phyloP scores from a whole-genome alignment of 2,329 filamentous ascomycete species.

The Diplodia scrobiculata region DNA sequence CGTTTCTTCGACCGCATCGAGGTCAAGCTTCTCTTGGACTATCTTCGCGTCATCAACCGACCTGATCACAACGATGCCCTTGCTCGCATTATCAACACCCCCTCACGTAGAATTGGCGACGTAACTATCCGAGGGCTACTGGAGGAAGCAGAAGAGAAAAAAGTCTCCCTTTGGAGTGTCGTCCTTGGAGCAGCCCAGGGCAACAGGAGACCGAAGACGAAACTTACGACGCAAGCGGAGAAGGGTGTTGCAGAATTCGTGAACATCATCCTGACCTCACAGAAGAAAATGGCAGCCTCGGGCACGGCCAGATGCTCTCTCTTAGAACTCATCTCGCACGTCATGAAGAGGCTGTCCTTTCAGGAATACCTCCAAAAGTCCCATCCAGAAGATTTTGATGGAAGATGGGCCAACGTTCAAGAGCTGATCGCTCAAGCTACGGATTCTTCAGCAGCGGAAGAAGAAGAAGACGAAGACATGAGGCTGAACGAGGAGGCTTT shows the following conservation, averaged over 20 bases:
- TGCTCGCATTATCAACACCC: conserved; percentile 79
- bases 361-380: conserved; percentile 71
- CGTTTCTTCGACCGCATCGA: conserved; percentile 92
- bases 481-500: conserved; percentile 54
- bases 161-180: conserved; percentile 74
- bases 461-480: conserved; percentile 46
- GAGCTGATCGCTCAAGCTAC: conserved; percentile 80
- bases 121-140: conserved; percentile 72
- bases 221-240: conserved; percentile 58
- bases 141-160: conserved; percentile 71
- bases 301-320: conserved; percentile 46
- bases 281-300: conserved; percentile 55
- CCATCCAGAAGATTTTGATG: conserved; percentile 73
- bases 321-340: conserved; percentile 56
- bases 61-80: conserved; percentile 86
- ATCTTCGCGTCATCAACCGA: conserved; percentile 80
- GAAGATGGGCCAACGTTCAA: conserved; percentile 83
- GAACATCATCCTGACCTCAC: conserved; percentile 60
- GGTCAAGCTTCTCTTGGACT: conserved; percentile 84
- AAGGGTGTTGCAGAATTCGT: conserved; percentile 62
- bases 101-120: conserved; percentile 78
- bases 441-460: conserved; percentile 62
- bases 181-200: conserved; percentile 62
- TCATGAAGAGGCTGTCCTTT: conserved; percentile 69
- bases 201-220: conserved; percentile 54